These are phyloP conservation scores for Aspergillus amoenus DNA, from an alignment of 2,329 filamentous ascomycete species.

Conservation along the genomic window DNA sequence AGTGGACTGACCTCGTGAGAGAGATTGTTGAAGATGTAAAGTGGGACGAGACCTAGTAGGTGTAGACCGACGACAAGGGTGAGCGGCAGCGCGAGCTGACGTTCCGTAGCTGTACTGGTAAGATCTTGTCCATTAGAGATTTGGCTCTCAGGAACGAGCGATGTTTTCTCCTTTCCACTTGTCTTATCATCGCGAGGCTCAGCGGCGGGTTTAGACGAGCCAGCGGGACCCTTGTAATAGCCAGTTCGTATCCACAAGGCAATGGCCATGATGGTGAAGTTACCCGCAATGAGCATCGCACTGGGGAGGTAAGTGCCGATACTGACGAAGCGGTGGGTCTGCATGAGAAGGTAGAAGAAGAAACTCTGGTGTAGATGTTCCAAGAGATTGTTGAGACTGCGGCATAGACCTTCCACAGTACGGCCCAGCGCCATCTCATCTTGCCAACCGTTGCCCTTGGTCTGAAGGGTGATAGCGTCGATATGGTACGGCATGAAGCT, in stretches of 20 bases:
- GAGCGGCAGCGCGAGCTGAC: constrained; percentile 55
- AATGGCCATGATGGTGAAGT: constrained; percentile 94
- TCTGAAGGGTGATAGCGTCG: constrained; percentile 89
- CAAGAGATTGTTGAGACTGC: constrained; percentile 92
- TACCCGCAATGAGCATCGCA: constrained; percentile 93
- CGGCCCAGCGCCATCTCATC: constrained; percentile 96
- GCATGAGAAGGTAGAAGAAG: constrained; percentile 97
- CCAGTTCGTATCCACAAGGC: constrained; percentile 92
- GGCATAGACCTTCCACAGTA: constrained; percentile 83
- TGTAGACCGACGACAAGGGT: constrained; percentile 71
- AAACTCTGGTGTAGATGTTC: constrained; percentile 98
- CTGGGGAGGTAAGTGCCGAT: constrained; percentile 96
- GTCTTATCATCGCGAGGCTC: constrained; percentile 34
- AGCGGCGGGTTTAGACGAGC: constrained; percentile 17
- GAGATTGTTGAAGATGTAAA: constrained; percentile 82
- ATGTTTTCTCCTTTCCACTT: constrained; percentile 23
- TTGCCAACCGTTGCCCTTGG: constrained; percentile 89
- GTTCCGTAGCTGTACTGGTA: constrained; percentile 33
- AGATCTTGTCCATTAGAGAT: constrained; percentile 8
- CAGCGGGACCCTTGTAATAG: constrained; percentile 38
- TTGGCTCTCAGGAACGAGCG: constrained; percentile 14
- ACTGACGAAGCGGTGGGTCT: constrained; percentile 89
- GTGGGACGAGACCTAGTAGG: constrained; percentile 73
- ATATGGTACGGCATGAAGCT: constrained; percentile 98
- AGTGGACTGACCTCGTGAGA: constrained; percentile 58